Base-by-base conservation (phyloP, 2,329 filamentous ascomycete species). In the Epichloe gansuensis region DNA sequence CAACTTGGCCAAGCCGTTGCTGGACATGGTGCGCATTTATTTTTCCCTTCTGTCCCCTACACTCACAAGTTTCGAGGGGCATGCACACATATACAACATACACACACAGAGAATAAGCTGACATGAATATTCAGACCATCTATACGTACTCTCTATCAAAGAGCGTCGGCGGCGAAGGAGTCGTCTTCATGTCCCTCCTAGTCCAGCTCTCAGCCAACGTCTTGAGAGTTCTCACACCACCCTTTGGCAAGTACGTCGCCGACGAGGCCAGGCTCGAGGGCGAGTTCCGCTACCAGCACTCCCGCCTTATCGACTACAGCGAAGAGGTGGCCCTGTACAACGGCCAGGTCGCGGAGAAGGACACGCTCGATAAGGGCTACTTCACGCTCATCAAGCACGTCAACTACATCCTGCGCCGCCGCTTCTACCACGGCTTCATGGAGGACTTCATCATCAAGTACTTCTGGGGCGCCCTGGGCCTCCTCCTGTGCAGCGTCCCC, bases 381-480 rank as follows among this genome's bases (percentile, higher is more conserved):
- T 98, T 98, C 65, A 98, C 93, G 2, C 77, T 98, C 39, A 98
- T 98, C 73, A 97, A 96, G 71, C 93, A 98, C 70, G 91, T 98
- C 65, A 98, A 98, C 69, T 85, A 95, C 63, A 96, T 97, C 58
- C 72, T 98, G 56, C 80, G 91, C 41, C 78, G 88, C 56, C 82
- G 93, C 48, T 87, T 98, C 67, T 97, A 97, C 68, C 91, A 98
- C 67, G 91, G 91, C n/a, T 85, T 98, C 63, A 96, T 97, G 91
- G 93, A 98, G 67, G 93, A 98, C 68, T 98, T 96, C 69, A 89
- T 97, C 54, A 95, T 98, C 70, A 98, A 98, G 69, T 98, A 98
- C 67, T 93, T 97, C 70, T 98, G 93, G 93, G 93, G 93, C 42
- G 91, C 93, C 2, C 69, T 98, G 44, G 93, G 93, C 1, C 77